Percentiles rank a stretch among this genome's conserved stretches.
phyloP scores from a whole-genome alignment of 2,329 filamentous ascomycete species.

The Monosporascus ibericus region DNA sequence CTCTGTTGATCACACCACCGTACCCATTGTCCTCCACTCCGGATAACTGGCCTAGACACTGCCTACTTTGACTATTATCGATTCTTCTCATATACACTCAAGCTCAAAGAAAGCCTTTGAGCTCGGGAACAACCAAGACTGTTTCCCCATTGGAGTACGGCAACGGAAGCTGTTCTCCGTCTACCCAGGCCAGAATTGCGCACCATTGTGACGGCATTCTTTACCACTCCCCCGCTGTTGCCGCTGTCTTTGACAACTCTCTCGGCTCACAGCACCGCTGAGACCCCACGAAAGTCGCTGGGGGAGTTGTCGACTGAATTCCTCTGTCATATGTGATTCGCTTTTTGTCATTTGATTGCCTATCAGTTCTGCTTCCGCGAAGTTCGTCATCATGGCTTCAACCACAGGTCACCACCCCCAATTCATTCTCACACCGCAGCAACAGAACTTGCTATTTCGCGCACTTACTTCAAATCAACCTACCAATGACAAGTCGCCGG shows the following conservation, averaged over 20 bases:
- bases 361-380: conserved; percentile 2
- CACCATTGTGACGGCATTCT: background rate
- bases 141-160: too few species aligned
- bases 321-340: background rate
- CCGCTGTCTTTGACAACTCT: background rate
- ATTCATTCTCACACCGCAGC: conserved; percentile 67
- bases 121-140: too few species aligned
- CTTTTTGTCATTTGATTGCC: conserved; percentile 1
- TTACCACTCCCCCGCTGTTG: background rate
- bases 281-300: background rate
- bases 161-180: too few species aligned
- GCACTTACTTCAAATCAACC: conserved; percentile 67
- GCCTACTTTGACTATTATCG: too few species aligned
- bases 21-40: too few species aligned
- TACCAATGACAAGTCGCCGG: conserved; percentile 26
- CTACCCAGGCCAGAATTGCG: background rate
- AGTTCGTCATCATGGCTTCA: conserved; percentile 41
- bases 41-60: too few species aligned
- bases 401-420: conserved; percentile 41
- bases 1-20: too few species aligned
- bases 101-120: too few species aligned
- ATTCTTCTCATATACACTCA: too few species aligned
- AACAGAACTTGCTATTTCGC: conserved; percentile 70
- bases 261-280: background rate
- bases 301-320: background rate